A percentile compares a stretch with the other conserved stretches of the same genome.
phyloP scores from a whole-genome alignment of 1,139 yeast species.

The Taphrina flavorubra region DNA sequence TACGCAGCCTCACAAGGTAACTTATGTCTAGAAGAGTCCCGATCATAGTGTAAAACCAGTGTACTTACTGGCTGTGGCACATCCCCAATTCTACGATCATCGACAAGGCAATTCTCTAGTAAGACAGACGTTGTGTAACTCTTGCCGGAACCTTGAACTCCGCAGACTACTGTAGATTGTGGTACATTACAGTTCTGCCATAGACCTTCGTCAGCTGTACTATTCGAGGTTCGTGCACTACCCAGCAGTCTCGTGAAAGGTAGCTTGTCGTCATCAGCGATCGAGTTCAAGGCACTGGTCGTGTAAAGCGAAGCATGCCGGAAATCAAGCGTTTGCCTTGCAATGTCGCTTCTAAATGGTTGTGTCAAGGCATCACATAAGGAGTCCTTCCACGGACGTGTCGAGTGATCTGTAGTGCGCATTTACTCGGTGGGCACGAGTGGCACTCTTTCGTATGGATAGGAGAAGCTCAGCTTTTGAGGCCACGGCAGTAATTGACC shows the following conservation, averaged over 20 bases:
- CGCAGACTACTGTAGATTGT: conserved; percentile 2
- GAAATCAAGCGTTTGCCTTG: background rate
- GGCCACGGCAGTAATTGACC: no score
- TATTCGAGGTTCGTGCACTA: background rate
- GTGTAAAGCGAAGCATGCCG: background rate
- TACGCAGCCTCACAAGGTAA: conserved; percentile 5
- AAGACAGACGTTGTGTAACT: conserved; percentile 2
- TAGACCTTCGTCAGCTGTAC: background rate
- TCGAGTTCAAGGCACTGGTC: background rate
- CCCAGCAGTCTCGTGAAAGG: conserved; percentile 6
- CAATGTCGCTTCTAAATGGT: background rate
- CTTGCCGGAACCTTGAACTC: conserved; percentile 1
- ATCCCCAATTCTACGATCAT: background rate
- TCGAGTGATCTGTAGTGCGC: background rate
- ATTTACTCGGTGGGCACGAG: no score
- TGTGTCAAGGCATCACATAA: background rate
- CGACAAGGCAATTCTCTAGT: conserved; percentile 3
- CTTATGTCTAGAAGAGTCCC: conserved; percentile 1
- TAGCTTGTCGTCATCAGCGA: background rate
- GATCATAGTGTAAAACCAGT: conserved; percentile 5
- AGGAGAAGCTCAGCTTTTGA: no score
- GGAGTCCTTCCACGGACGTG: background rate
- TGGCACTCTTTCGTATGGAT: no score
- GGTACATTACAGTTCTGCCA: conserved; percentile 8
- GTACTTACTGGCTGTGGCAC: conserved; percentile 1